Evolutionary conservation across 192 early-diverging fungal species (phyloP).

Genomic region (Cladochytrium replicatum): DNA sequence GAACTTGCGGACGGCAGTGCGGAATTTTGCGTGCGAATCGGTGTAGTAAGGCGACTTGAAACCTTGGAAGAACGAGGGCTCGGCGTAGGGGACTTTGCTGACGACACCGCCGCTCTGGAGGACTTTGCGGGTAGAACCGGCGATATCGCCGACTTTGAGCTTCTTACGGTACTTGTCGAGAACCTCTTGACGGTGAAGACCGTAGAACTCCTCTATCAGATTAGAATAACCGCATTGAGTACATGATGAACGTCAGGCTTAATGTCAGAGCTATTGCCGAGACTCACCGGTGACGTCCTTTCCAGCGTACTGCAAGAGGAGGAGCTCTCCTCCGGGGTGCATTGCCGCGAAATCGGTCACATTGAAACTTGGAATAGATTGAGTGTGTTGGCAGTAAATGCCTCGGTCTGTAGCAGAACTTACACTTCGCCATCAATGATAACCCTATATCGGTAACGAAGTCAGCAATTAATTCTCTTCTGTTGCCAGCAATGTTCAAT

Average conservation of each 20-base stretch:
- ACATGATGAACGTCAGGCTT: no score
- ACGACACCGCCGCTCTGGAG: background rate
- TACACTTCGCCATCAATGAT: no score
- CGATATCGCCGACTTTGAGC: slow-evolving; percentile 6
- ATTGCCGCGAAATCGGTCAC: no score
- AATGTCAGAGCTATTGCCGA: no score
- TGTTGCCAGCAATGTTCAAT: no score
- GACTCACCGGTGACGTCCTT: slow-evolving; percentile 3
- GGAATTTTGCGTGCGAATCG: slow-evolving; percentile 11
- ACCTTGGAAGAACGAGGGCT: slow-evolving; percentile 13
- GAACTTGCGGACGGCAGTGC: slow-evolving; percentile 4
- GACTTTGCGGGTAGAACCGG: slow-evolving; percentile 2
- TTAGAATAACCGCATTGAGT: no score
- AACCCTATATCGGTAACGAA: no score
- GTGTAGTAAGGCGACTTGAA: slow-evolving; percentile 20
- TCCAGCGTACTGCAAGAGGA: slow-evolving; percentile 8
- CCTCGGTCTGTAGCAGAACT: no score
- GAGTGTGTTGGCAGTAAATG: no score
- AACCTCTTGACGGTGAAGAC: slow-evolving; percentile 18
- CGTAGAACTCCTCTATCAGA: slow-evolving; percentile 15
- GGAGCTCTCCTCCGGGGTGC: slow-evolving; percentile 11
- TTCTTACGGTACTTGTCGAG: slow-evolving; percentile 15
- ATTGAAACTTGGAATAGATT: no score
- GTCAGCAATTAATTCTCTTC: no score
- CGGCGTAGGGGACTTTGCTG: slow-evolving; percentile 9